These are phyloP conservation scores for Closterium sp. DNA, from an alignment of 139 green algal species.

Conservation along the genomic window DNA sequence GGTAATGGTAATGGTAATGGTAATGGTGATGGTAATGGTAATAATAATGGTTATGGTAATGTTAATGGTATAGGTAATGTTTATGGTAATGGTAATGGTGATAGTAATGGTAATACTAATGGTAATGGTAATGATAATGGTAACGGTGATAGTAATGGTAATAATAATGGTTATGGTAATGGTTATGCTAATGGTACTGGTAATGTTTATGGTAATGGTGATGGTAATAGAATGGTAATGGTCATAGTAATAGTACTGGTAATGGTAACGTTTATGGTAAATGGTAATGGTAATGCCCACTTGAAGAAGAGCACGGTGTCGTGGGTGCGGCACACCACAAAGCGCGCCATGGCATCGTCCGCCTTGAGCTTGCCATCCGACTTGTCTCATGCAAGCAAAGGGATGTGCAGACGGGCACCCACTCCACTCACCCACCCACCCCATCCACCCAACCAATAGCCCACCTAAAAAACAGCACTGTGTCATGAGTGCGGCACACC, in stretches of 20 bases:
- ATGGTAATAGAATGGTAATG: constrained; percentile 36
- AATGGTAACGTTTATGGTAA: too few species aligned
- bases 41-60: too few species aligned
- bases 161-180: not conserved
- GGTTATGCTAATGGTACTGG: not conserved
- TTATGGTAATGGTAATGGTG: too few species aligned
- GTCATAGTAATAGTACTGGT: constrained; percentile 32
- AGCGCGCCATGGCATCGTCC: constrained; percentile 68
- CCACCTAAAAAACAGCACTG: constrained; percentile 75
- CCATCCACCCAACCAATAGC: too few species aligned
- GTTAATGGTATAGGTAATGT: too few species aligned
- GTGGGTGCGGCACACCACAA: constrained; percentile 54
- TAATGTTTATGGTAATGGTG: not conserved
- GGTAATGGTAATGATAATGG: not conserved
- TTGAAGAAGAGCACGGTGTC: too few species aligned
- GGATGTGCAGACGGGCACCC: too few species aligned
- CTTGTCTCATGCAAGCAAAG: constrained; percentile 49
- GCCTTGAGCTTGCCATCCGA: constrained; percentile 57
- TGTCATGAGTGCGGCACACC: constrained; percentile 68
- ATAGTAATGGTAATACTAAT: too few species aligned
- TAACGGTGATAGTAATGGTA: not conserved
- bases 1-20: too few species aligned
- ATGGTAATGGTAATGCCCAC: too few species aligned
- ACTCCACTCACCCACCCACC: too few species aligned
- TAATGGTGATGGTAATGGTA: too few species aligned